Percentiles rank a stretch among this genome's conserved stretches.
phyloP scores from a whole-genome alignment of 345 rosid genomes.

The Geranium rotundifolium region DNA sequence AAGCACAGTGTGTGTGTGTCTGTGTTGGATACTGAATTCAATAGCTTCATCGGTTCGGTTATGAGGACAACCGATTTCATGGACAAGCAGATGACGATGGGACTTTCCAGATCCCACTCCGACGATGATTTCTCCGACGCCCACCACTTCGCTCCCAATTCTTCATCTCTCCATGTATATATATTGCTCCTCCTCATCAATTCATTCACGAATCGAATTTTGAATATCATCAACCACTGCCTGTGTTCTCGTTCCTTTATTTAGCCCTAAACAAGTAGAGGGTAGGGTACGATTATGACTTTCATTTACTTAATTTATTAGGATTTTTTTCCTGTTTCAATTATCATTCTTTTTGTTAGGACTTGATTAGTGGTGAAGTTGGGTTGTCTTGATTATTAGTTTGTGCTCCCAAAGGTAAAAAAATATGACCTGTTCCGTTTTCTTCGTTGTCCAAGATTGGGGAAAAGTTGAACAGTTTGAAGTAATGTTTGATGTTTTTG shows the following conservation, averaged over 20 bases:
- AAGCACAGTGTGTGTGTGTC: no score
- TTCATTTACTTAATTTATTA: no score
- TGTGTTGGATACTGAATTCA: no score
- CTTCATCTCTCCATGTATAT: slow-evolving; percentile 4
- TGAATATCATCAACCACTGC: no score
- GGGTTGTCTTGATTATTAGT: neutral
- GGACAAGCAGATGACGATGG: slow-evolving; percentile 27
- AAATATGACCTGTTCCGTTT: no score
- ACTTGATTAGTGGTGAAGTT: neutral
- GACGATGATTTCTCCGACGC: slow-evolving; percentile 18
- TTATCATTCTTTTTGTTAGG: neutral
- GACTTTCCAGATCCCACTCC: slow-evolving; percentile 15
- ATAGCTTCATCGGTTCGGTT: neutral
- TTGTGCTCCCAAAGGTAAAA: neutral
- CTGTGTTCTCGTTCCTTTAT: no score
- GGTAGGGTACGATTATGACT: no score
- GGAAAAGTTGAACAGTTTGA: neutral
- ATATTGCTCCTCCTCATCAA: slow-evolving; percentile 1
- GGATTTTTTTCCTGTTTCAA: no score
- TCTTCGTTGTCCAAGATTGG: neutral
- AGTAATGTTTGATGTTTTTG: neutral
- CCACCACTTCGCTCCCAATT: slow-evolving; percentile 3
- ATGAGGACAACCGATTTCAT: slow-evolving; percentile 26
- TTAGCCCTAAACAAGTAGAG: no score
- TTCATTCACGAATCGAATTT: neutral